Evolutionary conservation across 257 asterid genomes (phyloP), one percentile per base, ranked within the genome.

Genomic region (Mentha longifolia): DNA sequence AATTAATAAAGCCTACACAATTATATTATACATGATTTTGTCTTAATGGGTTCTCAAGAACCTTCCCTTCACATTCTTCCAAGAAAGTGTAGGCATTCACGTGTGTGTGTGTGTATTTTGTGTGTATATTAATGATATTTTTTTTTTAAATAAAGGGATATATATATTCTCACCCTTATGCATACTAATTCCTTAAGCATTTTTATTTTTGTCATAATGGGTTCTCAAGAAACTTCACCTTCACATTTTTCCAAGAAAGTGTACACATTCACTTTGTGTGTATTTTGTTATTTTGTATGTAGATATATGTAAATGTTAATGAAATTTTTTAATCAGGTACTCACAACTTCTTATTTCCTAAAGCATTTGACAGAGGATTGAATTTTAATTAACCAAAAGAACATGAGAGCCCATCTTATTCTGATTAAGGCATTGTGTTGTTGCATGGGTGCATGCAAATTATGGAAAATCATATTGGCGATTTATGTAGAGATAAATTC

Each of bases 11-110:
- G 63, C 37, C 65, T 67, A 69, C 9, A 65, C 30, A 22, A 60
- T 50, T 74, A 69, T 25, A 15, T 72, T 56, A 73, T 68, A 78
- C 65, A 59, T 72, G 64, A 57, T 69, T 51, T 78, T 76, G 68
- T 67, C 80, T 70, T 77, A 79, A 76, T 79, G 78, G 84, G 80
- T 79, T 73, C 84, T 77, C 76, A 66, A 79, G 78, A 76, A 78
- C 73, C 81, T 70, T 82, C 78, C 72, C 63, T 60, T 43, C 74
- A 62, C 17, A 47, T 47, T 47, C 54, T 47, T 47, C 54, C 10
- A 46, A 46, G 3, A 3, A 45, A 45, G 45, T 41, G 50, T 45
- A n/a, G 3, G 5, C 54, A 6, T 8, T 15, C 11, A 47, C 9
- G 4, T 15, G 39, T 5, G 37, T 47, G 20, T 47, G 16, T 14